These are phyloP conservation scores for Porphyra umbilicalis DNA, from an alignment of 31 red algal genomes.

Conservation along the genomic window DNA sequence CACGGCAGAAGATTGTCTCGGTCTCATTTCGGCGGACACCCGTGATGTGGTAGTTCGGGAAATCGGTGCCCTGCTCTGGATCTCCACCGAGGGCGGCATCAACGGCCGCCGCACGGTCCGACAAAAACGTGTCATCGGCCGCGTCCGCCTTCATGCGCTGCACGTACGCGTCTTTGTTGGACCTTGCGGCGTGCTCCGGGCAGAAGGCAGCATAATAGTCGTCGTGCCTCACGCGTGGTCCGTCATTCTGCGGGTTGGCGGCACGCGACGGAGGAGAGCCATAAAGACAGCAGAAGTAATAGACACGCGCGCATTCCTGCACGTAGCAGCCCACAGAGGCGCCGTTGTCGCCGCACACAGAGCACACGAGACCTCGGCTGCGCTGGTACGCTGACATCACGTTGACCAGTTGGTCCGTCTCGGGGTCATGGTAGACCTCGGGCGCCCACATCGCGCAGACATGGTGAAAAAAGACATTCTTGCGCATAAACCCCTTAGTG, in stretches of 20 bases:
- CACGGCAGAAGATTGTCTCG: no score
- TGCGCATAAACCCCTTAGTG: slow-evolving; percentile 11
- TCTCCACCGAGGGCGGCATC: no score
- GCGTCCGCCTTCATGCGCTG: no score
- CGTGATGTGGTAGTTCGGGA: no score
- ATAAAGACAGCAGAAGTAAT: slow-evolving; percentile 72
- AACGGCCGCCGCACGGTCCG: no score
- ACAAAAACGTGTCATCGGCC: no score
- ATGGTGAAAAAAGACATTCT: slow-evolving; percentile 52
- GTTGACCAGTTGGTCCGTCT: slow-evolving; percentile 23
- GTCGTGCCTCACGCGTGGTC: slow-evolving; percentile 35
- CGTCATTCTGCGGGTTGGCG: no score
- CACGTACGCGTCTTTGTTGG: no score
- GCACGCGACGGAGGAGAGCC: no score
- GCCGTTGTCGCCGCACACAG: slow-evolving; percentile 44
- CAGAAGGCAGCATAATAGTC: slow-evolving; percentile 65
- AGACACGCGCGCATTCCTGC: slow-evolving; percentile 52
- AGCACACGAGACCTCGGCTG: slow-evolving; percentile 46
- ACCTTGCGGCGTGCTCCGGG: slow-evolving; percentile 47
- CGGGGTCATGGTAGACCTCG: slow-evolving; percentile 54
- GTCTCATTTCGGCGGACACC: no score
- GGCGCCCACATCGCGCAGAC: slow-evolving; percentile 84
- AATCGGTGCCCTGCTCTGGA: no score
- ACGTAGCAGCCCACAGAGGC: slow-evolving; percentile 84
- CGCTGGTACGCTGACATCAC: slow-evolving; percentile 65